These are phyloP conservation scores for Hortiboletus flavorubellus DNA, from an alignment of 768 basidiomycete species.

Conservation along the genomic window DNA sequence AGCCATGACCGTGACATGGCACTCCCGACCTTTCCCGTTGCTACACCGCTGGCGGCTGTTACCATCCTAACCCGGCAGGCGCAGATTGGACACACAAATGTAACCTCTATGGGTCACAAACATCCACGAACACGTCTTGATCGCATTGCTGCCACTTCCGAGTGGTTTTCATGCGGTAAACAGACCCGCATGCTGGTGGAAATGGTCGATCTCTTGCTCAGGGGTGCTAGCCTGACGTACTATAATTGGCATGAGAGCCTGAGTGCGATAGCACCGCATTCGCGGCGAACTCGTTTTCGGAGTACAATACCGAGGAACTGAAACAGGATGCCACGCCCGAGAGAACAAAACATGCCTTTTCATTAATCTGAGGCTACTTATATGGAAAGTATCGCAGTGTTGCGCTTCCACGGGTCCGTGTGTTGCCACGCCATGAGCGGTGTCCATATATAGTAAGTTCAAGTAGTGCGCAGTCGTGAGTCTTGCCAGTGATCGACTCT, in stretches of 20 bases:
- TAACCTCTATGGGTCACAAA: not conserved
- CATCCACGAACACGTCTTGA: not conserved
- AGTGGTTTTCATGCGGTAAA: not conserved
- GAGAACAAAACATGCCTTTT: too few species aligned
- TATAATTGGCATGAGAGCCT: not conserved
- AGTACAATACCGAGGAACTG: too few species aligned
- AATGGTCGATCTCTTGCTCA: not conserved
- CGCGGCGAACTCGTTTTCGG: too few species aligned
- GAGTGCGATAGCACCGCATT: too few species aligned
- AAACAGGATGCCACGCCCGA: too few species aligned
- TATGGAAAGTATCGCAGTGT: too few species aligned
- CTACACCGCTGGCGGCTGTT: conserved; percentile 17
- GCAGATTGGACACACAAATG: not conserved
- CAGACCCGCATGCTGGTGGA: not conserved
- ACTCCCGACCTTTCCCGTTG: conserved; percentile 11
- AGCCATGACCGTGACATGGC: conserved; percentile 5
- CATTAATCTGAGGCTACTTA: too few species aligned
- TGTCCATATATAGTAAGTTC: too few species aligned
- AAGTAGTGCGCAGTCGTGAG: too few species aligned
- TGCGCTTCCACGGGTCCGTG: too few species aligned
- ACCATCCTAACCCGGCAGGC: conserved; percentile 10
- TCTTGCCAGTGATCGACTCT: too few species aligned
- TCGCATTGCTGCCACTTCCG: not conserved
- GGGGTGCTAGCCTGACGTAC: not conserved
- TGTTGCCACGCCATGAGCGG: too few species aligned